Evolutionary conservation across 2,329 filamentous ascomycete species (phyloP), one percentile per base, ranked within the genome.

Genomic region (Penicillium sp.): DNA sequence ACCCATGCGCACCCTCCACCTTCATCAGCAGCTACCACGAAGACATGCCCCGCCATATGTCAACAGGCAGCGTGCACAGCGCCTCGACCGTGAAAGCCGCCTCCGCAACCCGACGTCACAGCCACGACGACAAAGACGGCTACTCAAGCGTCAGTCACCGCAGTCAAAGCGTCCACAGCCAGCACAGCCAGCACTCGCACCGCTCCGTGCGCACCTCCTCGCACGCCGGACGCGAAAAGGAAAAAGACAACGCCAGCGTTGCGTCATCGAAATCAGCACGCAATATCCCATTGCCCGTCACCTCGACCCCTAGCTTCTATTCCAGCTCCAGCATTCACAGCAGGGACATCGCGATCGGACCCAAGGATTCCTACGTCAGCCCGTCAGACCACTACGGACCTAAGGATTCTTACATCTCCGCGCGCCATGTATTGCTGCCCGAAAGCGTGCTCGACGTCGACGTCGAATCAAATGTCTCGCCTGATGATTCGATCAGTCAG

Each of bases 401-500:
- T 18, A 65, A 63, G 47, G 16, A 29, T 11, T 62, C 63, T 4
- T 53, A 57, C 16, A 29, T 61, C 41, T 62, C 62, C 5, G 64
- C 68, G 1, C 60, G 65, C 22, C 45, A 71, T 24, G 55, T 72
- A 11, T 68, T 69, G 5, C 61, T 73, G 4, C 70, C 70, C 0
- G 67, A 70, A 24, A 73, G 67, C 49, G 63, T 69, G 16, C 52
- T 63, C 7, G 70, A 69, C 8, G 59, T 69, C 11, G 70, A 74
- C 32, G 67, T 72, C 10, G 68, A 76, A 47, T 74, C 74, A 13
- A 86, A 92, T 16, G 78, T 99, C 61, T 88, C 87, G 0, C 87
- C 90, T 8, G 82, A 88, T 51, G 92, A 97, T 72, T 95, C 91
- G 0, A 84, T 92, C 56, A 86, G 86, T 60, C 88, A 91, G 45